phyloP scores from a whole-genome alignment of 2,329 filamentous ascomycete species.

The Fusarium sp. region DNA sequence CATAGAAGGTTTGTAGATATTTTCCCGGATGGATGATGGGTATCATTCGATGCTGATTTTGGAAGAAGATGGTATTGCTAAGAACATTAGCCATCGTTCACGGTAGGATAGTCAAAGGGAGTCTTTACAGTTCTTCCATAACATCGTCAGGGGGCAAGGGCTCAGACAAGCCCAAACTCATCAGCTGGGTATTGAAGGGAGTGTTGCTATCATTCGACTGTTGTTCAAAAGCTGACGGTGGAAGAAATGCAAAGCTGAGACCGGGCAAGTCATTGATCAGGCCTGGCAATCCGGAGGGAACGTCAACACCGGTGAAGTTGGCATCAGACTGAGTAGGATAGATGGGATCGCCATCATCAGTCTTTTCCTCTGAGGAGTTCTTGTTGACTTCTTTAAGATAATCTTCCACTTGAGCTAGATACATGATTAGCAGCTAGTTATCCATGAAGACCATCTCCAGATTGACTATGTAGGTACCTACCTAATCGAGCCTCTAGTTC shows the following conservation, averaged over 20 bases:
- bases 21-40: constrained; percentile 83
- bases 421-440: constrained; percentile 16
- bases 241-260: constrained; percentile 26
- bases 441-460: neutral
- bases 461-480: constrained; percentile 55
- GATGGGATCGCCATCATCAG: constrained; percentile 43
- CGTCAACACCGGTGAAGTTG: constrained; percentile 21
- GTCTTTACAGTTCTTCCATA: constrained; percentile 80
- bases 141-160: constrained; percentile 80
- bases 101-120: neutral
- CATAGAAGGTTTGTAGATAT: constrained; percentile 79
- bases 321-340: constrained; percentile 25
- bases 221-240: constrained; percentile 22
- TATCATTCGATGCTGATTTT: constrained; percentile 74
- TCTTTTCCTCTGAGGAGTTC: constrained; percentile 40
- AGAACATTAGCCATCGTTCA: constrained; percentile 7
- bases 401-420: constrained; percentile 81
- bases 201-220: constrained; percentile 16
- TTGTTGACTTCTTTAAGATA: constrained; percentile 75
- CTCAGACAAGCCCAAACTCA: constrained; percentile 84
- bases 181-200: constrained; percentile 60
- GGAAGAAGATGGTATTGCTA: constrained; percentile 81
- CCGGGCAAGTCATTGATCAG: constrained; percentile 6
- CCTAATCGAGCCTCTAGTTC: constrained; percentile 88
- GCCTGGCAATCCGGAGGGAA: constrained; percentile 10